Base-by-base conservation (phyloP, 225 moss, liverwort and hornwort species). In the Physcomitrium patens region DNA sequence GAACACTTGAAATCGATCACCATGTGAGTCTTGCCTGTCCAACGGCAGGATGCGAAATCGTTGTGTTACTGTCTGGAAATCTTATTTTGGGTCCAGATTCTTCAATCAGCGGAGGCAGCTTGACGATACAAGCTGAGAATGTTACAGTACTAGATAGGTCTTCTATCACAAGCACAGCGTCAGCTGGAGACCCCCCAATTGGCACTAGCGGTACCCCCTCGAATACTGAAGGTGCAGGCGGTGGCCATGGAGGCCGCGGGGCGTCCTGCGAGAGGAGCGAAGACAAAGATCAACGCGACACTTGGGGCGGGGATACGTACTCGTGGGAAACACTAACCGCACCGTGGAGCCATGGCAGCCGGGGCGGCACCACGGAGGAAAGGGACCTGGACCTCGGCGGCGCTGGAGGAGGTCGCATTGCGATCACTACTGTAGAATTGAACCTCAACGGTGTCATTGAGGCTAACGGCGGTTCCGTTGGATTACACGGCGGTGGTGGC, bases 331-430 rank as follows among this genome's bases (percentile, higher is more conserved):
- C 82, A 3, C 71, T 91, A 19, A 16, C 28, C 8, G 68, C 50
- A 20, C 93, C 93, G 0, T 91, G 91, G 91, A 89, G 89, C 66
- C 86, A 77, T 76, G 93, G 93, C 46, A 93, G 93, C 85, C 64
- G 78, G 10, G 93, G 93, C 71, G 89, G 91, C 26, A 72, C 78
- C 0, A 80, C 88, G 0, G 82, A 62, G 49, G 77, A 71, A 20
- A 60, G 54, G 41, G 81, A 62, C 16, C 12, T 43, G 44, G 76
- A 80, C 22, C 83, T 79, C 52, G 93, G 89, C 12, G 93, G 91
- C 44, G 67, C 51, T 13, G 93, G 93, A 41, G 93, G 93, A 46
- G 93, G 93, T 12, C 80, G 90, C 26, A 60, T 93, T 13, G 80
- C 79, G 69, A 63, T 93, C 13, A 84, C 86, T 16, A 86, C 77